phyloP scores from a whole-genome alignment of 2,329 filamentous ascomycete genomes.

The Plenodomus lindquistii region DNA sequence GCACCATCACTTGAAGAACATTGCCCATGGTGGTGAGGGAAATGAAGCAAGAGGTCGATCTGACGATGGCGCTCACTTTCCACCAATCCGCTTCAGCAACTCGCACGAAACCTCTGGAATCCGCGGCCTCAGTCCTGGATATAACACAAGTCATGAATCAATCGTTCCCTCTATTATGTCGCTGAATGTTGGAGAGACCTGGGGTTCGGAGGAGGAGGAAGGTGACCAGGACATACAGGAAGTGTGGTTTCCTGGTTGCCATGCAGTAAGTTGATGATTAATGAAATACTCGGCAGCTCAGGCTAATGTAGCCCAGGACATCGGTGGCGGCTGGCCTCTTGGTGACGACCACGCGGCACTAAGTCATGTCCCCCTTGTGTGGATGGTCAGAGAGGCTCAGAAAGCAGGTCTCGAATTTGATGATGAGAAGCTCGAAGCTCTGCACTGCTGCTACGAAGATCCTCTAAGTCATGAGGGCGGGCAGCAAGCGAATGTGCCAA shows the following conservation, averaged over 20 bases:
- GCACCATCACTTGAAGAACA: constrained; percentile 16
- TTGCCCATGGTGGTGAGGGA: constrained; percentile 15
- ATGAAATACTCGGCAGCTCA: neutral
- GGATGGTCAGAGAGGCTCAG: constrained; percentile 69
- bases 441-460: constrained; percentile 63
- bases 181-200: constrained; percentile 26
- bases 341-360: constrained; percentile 61
- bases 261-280: constrained; percentile 54
- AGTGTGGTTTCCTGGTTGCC: constrained; percentile 78
- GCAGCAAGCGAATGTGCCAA: constrained; percentile 24
- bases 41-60: constrained; percentile 21
- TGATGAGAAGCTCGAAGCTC: constrained; percentile 65
- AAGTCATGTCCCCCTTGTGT: constrained; percentile 69
- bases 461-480: constrained; percentile 3
- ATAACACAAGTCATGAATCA: constrained; percentile 21
- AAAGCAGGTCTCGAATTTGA: constrained; percentile 73
- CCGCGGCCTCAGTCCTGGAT: constrained; percentile 35
- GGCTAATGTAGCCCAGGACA: constrained; percentile 53
- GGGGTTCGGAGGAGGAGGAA: constrained; percentile 41
- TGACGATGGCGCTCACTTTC: constrained; percentile 22
- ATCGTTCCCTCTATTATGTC: constrained; percentile 38
- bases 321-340: constrained; percentile 74
- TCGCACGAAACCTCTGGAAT: constrained; percentile 41
- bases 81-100: constrained; percentile 37
- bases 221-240: constrained; percentile 74